These are phyloP conservation scores for Sarocladium oryzae DNA, from an alignment of 2,329 filamentous ascomycete genomes.

Conservation along the genomic window DNA sequence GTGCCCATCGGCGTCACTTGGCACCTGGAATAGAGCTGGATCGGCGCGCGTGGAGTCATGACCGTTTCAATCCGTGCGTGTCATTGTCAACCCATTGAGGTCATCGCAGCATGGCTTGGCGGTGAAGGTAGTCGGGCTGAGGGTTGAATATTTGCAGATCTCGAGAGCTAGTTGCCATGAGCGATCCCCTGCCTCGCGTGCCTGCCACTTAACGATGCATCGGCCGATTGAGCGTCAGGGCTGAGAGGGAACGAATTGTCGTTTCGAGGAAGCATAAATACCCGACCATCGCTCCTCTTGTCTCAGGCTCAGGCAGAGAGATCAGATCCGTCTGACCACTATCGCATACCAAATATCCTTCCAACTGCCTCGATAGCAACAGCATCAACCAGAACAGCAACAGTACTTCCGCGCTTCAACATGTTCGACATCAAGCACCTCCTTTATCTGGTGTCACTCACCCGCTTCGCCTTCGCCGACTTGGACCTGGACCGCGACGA, in stretches of 20 bases:
- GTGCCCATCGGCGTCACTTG: conserved; percentile 1
- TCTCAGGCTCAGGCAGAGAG: no score
- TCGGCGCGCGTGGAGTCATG: neutral
- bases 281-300: neutral
- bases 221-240: neutral
- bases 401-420: conserved; percentile 1
- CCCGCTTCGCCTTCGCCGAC: conserved; percentile 24
- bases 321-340: neutral
- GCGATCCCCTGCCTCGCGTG: no score
- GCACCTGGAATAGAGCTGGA: neutral
- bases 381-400: neutral
- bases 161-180: no score
- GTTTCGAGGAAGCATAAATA: neutral
- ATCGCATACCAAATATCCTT: no score
- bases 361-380: neutral
- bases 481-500: conserved; percentile 27
- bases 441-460: conserved; percentile 22
- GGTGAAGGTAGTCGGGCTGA: no score
- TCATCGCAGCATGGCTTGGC: no score
- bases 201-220: neutral
- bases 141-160: no score
- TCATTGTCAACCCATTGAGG: no score
- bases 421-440: conserved; percentile 24
- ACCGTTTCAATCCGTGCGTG: no score
- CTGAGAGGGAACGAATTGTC: neutral